Conservation (phyloP, 108 stramenopile genomes). For the Skeletonema grethae region DNA sequence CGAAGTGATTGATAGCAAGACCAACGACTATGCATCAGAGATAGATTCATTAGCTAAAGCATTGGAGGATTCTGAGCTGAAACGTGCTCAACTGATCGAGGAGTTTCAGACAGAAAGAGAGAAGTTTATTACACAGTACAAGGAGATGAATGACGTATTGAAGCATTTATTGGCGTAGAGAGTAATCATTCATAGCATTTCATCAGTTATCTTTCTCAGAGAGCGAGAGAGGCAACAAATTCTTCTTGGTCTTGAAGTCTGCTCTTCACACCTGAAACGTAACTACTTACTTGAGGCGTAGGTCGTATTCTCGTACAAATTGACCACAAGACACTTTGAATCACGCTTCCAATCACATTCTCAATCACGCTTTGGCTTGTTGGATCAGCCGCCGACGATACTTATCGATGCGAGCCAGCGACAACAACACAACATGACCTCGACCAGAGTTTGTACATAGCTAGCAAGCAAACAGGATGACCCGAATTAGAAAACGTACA, state of each 20-base stretch:
- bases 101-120: conserved; percentile 35
- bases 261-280: too few relatives aligned
- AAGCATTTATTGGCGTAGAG: conserved; percentile 8
- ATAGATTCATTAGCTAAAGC: conserved; percentile 29
- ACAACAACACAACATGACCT: too few relatives aligned
- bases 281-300: too few relatives aligned
- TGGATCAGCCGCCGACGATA: too few relatives aligned
- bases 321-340: too few relatives aligned
- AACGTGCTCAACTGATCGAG: conserved; percentile 28
- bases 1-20: background rate
- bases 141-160: conserved; percentile 26
- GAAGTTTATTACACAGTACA: conserved; percentile 29
- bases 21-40: background rate
- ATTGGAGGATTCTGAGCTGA: conserved; percentile 31
- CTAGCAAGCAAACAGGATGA: background rate
- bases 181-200: background rate
- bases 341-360: too few relatives aligned
- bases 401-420: too few relatives aligned
- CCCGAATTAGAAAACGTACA: background rate
- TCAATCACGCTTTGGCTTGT: too few relatives aligned
- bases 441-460: too few relatives aligned
- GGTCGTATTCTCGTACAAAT: too few relatives aligned
- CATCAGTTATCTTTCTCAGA: background rate
- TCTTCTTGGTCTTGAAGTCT: too few relatives aligned
- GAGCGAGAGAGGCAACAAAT: too few relatives aligned